Evolutionary conservation across 371 early-diverging fungal species (phyloP), one percentile per base, ranked within the genome.

Genomic region (Aphelidium insulamus): DNA sequence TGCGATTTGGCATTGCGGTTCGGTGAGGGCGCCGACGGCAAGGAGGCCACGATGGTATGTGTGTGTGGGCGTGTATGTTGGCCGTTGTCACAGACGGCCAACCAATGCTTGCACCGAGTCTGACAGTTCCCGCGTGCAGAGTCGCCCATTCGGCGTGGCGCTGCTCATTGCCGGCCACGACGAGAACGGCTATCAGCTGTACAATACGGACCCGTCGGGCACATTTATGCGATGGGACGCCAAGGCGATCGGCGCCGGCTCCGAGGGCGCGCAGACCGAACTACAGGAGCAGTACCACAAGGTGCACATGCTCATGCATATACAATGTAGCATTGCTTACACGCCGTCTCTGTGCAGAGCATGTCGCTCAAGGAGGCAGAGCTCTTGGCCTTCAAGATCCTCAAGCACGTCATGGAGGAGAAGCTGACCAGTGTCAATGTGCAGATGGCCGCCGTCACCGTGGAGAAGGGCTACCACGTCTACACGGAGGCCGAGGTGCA

Each of bases 321-420:
- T 43, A 35, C 12, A 42, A 36, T 20, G 17, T 50, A 2, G 37
- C 15, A 12, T 14, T 5, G 5, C 18, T 43, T 32, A 26, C n/a
- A 11, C 21, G 6, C 2, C 3, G 5, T 7, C 25, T 31, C 21
- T 21, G 7, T 29, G 15, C 44, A 77, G 63, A 72, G 76, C 5
- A 66, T 88, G 49, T 75, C 78, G 3, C 50, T 91, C 40, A 58
- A 68, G 11, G 88, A 95, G 49, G 91, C 91, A 2, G 77, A 90
- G 43, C 59, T 62, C 4, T 52, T 87, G 40, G 71, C 91, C 11
- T 71, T 97, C 36, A 85, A 78, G 53, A 84, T 97, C n/a, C 62
- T 99, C 26, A 95, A 97, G 62, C 82, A 90, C 43, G 98, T 97
- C 18, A 98, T 99, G 98, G 98, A 99, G 57, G 99, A 99, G 52